Percentiles rank a stretch among this genome's conserved stretches.
Conservation (phyloP, 768 basidiomycete genomes). For the Artomyces pyxidatus region DNA sequence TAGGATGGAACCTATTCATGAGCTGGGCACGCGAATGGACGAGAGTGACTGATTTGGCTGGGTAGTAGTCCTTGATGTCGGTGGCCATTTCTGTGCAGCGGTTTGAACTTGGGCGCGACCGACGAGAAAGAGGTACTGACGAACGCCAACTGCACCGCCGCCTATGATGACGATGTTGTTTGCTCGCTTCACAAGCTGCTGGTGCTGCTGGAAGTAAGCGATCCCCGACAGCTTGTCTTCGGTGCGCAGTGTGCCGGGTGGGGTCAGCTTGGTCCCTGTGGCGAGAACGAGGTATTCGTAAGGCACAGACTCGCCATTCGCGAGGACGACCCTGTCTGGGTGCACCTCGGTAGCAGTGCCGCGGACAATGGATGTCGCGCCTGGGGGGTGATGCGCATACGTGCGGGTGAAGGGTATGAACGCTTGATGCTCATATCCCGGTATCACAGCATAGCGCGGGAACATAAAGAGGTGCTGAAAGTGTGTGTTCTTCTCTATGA, state of each 20-base stretch:
- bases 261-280: constrained; percentile 23
- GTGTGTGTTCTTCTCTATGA: constrained; percentile 29
- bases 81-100: constrained; percentile 24
- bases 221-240: constrained; percentile 22
- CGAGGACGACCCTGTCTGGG: constrained; percentile 17
- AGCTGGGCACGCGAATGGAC: constrained; percentile 20
- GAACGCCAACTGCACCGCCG: constrained; percentile 32
- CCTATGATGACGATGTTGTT: constrained; percentile 28
- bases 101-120: too few species aligned
- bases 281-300: constrained; percentile 30
- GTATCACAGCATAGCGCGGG: constrained; percentile 24
- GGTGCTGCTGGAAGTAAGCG: constrained; percentile 20
- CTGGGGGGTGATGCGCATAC: constrained; percentile 18
- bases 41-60: constrained; percentile 18
- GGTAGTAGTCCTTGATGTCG: constrained; percentile 20
- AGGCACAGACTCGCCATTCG: constrained; percentile 18
- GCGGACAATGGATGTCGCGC: constrained; percentile 18
- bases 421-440: constrained; percentile 21
- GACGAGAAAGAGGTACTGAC: constrained; percentile 15
- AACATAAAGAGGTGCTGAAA: constrained; percentile 29
- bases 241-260: constrained; percentile 13
- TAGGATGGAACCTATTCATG: constrained; percentile 19
- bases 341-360: constrained; percentile 16
- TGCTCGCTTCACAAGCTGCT: constrained; percentile 24
- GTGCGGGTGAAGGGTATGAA: constrained; percentile 27